Evolutionary conservation across 2,329 filamentous ascomycete species (phyloP).

Genomic region (Lizonia empirigonia): DNA sequence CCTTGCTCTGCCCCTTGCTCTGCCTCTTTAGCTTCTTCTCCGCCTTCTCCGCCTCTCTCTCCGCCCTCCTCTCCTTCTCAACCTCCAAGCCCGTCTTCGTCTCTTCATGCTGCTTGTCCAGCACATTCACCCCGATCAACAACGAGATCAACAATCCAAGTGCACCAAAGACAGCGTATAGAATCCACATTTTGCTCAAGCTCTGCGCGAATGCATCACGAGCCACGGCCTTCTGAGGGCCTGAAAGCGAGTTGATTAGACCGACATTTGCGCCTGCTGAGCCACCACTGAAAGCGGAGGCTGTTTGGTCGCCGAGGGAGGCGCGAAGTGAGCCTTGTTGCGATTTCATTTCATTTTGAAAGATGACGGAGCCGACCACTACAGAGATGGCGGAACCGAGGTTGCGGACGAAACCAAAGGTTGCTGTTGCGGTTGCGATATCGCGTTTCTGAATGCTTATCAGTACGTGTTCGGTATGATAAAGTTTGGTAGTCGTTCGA

Average conservation of each 20-base stretch:
- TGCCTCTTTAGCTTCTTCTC: constrained; percentile 38
- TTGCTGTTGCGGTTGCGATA: constrained; percentile 71
- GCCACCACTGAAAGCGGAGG: constrained; percentile 61
- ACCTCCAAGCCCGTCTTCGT: constrained; percentile 57
- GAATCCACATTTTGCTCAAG: constrained; percentile 57
- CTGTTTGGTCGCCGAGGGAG: constrained; percentile 59
- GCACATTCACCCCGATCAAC: constrained; percentile 50
- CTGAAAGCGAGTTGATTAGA: constrained; percentile 59
- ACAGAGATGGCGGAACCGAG: constrained; percentile 71
- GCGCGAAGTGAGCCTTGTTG: constrained; percentile 57
- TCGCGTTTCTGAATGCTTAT: constrained; percentile 54
- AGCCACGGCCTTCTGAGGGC: constrained; percentile 52
- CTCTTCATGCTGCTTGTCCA: constrained; percentile 53
- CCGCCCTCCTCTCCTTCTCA: constrained; percentile 48
- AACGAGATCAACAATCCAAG: constrained; percentile 48
- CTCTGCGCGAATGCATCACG: constrained; percentile 52
- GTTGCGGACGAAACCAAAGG: constrained; percentile 71
- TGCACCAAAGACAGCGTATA: constrained; percentile 52
- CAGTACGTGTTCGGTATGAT: constrained; percentile 11
- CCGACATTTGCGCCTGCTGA: constrained; percentile 66
- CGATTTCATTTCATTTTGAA: constrained; percentile 73
- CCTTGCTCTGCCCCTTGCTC: constrained; percentile 22
- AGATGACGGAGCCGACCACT: constrained; percentile 77
- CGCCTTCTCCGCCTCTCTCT: constrained; percentile 41
- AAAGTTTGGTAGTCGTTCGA: neutral